Percentiles rank a stretch among this genome's conserved stretches.
These are phyloP conservation scores for Boechera retrofracta DNA, from an alignment of 345 rosid species.

Conservation along the genomic window DNA sequence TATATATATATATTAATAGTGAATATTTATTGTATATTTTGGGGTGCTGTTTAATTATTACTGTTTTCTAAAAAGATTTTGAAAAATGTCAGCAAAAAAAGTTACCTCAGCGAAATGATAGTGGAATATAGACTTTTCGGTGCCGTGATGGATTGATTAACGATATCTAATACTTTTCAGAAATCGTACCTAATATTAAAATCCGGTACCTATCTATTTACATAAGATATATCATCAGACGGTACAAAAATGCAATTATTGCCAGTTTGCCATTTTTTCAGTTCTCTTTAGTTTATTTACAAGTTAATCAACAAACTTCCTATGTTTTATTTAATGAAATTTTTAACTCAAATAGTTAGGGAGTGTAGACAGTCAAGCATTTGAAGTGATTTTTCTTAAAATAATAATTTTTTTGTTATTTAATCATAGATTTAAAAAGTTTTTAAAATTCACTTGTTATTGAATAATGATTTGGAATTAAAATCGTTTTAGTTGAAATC, in stretches of 20 bases:
- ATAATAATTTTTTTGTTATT: too few species aligned
- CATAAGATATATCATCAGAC: background rate
- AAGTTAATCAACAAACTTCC: background rate
- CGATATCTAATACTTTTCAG: background rate
- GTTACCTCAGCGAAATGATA: conserved; percentile 20
- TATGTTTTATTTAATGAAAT: too few species aligned
- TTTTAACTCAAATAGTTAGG: too few species aligned
- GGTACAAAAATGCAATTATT: conserved; percentile 6
- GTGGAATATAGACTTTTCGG: conserved; percentile 35
- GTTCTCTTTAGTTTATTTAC: background rate
- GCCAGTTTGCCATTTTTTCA: background rate
- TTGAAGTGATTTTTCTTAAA: too few species aligned
- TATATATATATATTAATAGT: too few species aligned
- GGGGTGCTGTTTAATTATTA: background rate
- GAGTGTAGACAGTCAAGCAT: too few species aligned
- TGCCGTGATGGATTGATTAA: conserved; percentile 25
- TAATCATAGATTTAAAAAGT: too few species aligned
- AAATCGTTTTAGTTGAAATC: too few species aligned
- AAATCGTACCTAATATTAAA: conserved; percentile 34
- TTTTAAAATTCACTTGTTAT: too few species aligned
- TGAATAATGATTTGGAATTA: too few species aligned
- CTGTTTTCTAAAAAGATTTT: background rate
- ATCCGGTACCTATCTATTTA: conserved; percentile 33
- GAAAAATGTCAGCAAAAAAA: conserved; percentile 6
- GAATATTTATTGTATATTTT: background rate